Conservation (phyloP, 228 moss, liverwort and hornwort species). For the Sphagnum magellanicum region DNA sequence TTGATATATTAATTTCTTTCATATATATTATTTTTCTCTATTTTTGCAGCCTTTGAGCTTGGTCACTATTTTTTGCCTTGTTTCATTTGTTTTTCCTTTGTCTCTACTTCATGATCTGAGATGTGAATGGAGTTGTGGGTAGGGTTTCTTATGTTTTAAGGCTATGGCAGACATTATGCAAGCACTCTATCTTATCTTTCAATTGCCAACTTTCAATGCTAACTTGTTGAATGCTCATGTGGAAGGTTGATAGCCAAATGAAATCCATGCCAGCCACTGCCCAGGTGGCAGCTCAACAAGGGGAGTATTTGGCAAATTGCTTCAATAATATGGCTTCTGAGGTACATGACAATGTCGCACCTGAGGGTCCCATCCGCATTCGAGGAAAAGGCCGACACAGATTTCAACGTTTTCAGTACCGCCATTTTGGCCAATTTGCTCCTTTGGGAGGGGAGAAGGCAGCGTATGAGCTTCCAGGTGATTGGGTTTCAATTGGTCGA, state of each 20-base stretch:
- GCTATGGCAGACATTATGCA: too few species aligned
- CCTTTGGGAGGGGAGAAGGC: constrained; percentile 56
- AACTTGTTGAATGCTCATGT: too few species aligned
- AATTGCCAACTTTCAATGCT: too few species aligned
- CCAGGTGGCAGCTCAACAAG: constrained; percentile 65
- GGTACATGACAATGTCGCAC: constrained; percentile 12
- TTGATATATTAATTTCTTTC: too few species aligned
- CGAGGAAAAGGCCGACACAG: constrained; percentile 40
- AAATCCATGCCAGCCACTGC: constrained; percentile 58
- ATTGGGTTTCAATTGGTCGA: constrained; percentile 68
- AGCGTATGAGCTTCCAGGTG: constrained; percentile 45
- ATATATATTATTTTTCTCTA: too few species aligned
- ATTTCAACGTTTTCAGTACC: constrained; percentile 39
- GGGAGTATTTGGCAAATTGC: constrained; percentile 36
- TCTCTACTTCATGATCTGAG: too few species aligned
- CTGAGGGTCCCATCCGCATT: constrained; percentile 39
- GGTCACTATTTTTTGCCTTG: too few species aligned
- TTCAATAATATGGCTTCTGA: constrained; percentile 37
- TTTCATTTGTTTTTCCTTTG: too few species aligned
- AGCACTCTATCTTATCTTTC: too few species aligned
- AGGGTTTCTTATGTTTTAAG: too few species aligned
- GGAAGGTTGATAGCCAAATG: constrained; percentile 60
- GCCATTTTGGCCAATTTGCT: constrained; percentile 56
- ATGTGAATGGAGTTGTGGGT: too few species aligned
- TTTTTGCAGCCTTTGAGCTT: too few species aligned